A percentile compares a stretch with the other conserved stretches of the same genome.
Evolutionary conservation across 2,329 filamentous ascomycete species (phyloP).

Genomic region (Cercospora canescens): DNA sequence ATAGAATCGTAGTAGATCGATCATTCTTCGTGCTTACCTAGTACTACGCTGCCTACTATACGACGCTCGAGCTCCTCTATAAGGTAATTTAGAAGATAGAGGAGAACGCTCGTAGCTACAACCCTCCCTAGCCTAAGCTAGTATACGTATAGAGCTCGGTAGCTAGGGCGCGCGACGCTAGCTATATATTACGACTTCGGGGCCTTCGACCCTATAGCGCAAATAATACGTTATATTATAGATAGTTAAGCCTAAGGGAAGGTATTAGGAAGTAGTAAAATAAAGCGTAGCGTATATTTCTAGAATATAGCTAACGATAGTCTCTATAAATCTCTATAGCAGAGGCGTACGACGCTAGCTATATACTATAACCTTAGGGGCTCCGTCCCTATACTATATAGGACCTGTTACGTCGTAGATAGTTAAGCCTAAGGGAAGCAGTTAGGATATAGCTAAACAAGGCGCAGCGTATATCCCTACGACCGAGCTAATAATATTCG

Average conservation of each 20-base stretch:
- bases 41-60: not conserved
- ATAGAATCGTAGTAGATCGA: not conserved
- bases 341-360: not conserved
- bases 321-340: no score
- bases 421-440: not conserved
- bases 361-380: not conserved
- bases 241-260: not conserved
- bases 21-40: not conserved
- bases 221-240: not conserved
- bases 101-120: not conserved
- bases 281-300: not conserved
- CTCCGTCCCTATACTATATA: not conserved
- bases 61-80: not conserved
- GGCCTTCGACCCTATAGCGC: not conserved
- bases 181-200: not conserved
- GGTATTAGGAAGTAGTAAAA: not conserved
- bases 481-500: not conserved
- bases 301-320: no score
- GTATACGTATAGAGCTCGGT: not conserved
- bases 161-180: not conserved
- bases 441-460: not conserved
- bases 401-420: not conserved
- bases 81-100: not conserved
- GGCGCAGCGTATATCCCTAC: not conserved
- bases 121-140: not conserved